Evolutionary conservation across 2,329 filamentous ascomycete genomes (phyloP).

Genomic region (Lanzia echinophila): DNA sequence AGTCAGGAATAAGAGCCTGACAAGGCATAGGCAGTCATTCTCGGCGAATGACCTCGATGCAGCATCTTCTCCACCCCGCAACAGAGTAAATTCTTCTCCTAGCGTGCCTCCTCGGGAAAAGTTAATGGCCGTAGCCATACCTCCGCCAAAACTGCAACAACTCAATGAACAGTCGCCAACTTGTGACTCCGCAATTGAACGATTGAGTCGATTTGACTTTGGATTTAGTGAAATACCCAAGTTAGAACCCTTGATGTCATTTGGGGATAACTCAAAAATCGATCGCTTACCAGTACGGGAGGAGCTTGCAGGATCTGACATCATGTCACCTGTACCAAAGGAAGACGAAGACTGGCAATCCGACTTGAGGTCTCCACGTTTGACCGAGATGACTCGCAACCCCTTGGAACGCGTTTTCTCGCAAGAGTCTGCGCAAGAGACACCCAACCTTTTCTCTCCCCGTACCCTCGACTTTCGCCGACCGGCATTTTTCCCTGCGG

Average conservation of each 20-base stretch:
- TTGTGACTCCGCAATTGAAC: slow-evolving; percentile 16
- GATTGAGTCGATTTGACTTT: slow-evolving; percentile 26
- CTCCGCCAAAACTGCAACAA: slow-evolving; percentile 7
- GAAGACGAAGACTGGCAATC: slow-evolving; percentile 20
- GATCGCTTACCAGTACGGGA: not conserved
- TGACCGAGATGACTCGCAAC: slow-evolving; percentile 29
- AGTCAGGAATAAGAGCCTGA: slow-evolving; percentile 43
- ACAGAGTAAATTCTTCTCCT: slow-evolving; percentile 48
- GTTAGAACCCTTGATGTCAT: not conserved
- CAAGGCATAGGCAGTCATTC: slow-evolving; percentile 53
- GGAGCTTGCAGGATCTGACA: not conserved
- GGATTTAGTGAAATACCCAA: slow-evolving; percentile 18
- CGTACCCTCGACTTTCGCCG: slow-evolving; percentile 66
- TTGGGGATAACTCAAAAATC: not conserved
- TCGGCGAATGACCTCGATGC: slow-evolving; percentile 47
- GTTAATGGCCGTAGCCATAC: slow-evolving; percentile 1
- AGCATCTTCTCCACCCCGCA: slow-evolving; percentile 40
- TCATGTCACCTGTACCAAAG: slow-evolving; percentile 8
- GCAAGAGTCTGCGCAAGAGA: slow-evolving; percentile 18
- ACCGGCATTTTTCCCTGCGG: slow-evolving; percentile 52
- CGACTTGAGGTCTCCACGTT: slow-evolving; percentile 27
- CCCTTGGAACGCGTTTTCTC: slow-evolving; percentile 23
- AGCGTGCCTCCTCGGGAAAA: slow-evolving; percentile 26
- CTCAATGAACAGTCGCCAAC: slow-evolving; percentile 9
- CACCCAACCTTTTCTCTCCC: slow-evolving; percentile 51